phyloP scores from a whole-genome alignment of 2,329 filamentous ascomycete genomes.

The Diaporthe sp. region DNA sequence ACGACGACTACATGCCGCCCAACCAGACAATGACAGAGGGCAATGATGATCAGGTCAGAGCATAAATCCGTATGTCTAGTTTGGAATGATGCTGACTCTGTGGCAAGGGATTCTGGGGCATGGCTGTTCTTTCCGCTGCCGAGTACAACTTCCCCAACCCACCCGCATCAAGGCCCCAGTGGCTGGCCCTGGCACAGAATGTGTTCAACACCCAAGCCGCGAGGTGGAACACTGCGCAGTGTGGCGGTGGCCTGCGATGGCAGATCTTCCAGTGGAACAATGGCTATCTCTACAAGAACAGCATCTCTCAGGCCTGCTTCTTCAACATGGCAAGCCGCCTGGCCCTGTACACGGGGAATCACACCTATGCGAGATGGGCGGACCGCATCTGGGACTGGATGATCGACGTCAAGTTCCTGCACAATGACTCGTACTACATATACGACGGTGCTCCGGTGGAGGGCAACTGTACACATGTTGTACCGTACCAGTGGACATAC shows the following conservation, averaged over 20 bases:
- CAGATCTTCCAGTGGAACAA: slow-evolving; percentile 85
- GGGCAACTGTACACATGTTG: slow-evolving; percentile 68
- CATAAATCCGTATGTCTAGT: neutral
- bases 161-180: slow-evolving; percentile 65
- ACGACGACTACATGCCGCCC: slow-evolving; percentile 80
- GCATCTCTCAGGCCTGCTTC: slow-evolving; percentile 60
- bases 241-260: slow-evolving; percentile 80
- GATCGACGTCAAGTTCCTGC: slow-evolving; percentile 65
- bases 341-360: slow-evolving; percentile 76
- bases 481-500: slow-evolving; percentile 76
- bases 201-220: slow-evolving; percentile 81
- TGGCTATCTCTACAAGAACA: slow-evolving; percentile 69
- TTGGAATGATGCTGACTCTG: neutral
- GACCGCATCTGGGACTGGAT: slow-evolving; percentile 78
- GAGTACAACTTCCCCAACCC: slow-evolving; percentile 75
- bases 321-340: slow-evolving; percentile 70
- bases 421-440: slow-evolving; percentile 64
- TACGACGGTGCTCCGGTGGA: slow-evolving; percentile 69
- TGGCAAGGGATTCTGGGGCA: slow-evolving; percentile 71
- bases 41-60: slow-evolving; percentile 72
- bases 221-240: slow-evolving; percentile 77
- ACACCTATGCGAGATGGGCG: slow-evolving; percentile 81
- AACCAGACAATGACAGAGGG: slow-evolving; percentile 76
- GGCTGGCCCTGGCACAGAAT: slow-evolving; percentile 78
- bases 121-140: slow-evolving; percentile 75